Evolutionary conservation across 768 basidiomycete genomes (phyloP), one percentile per base, ranked within the genome.

Genomic region (Hortiboletus flavorubellus): DNA sequence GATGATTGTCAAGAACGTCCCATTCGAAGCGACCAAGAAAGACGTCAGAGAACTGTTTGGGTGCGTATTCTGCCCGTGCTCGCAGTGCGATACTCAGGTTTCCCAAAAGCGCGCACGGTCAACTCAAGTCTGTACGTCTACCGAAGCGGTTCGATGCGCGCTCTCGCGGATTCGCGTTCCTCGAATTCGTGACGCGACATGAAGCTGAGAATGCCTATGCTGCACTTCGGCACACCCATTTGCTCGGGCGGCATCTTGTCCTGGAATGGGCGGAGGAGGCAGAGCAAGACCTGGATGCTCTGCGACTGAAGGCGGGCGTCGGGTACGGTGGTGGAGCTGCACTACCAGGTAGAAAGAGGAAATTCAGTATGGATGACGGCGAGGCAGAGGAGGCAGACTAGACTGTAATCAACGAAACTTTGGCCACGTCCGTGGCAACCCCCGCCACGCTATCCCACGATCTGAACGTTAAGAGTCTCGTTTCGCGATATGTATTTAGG

Each of bases 1-100:
- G 83, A 86, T 98, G 80, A 85, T 98, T 48, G 93, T 98, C 61
- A 98, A 98, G 83, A 99, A 99, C 64, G 81, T 98, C 51, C 94
- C 97, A 39, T 99, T 99, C 75, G 97, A 99, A 72, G 92, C 89
- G 43, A 88, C 88, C 41, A 92, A 89, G 77, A 93, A 90, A 74
- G 97, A 99, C 62, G 80, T 99, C 26, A 78, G 89, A 51, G 89
- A 91, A 58, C 71, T 98, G 35, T 97, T 98, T 70, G 81, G 88
- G 93, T 95, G 59, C 53, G 87, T 79, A 4, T 35, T n/a, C 21
- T 18, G 51, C 21, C 40, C 44, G n/a, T 45, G 33, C 23, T 10
- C n/a, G 34, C 21, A 18, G 18, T 29, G 31, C 9, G 50, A 38
- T 37, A n/a, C 31, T 42, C 39, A 50, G 35, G 14, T 8, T 16